Conservation (phyloP, 78 protist genomes). For the Trichosphaerium sp. region DNA sequence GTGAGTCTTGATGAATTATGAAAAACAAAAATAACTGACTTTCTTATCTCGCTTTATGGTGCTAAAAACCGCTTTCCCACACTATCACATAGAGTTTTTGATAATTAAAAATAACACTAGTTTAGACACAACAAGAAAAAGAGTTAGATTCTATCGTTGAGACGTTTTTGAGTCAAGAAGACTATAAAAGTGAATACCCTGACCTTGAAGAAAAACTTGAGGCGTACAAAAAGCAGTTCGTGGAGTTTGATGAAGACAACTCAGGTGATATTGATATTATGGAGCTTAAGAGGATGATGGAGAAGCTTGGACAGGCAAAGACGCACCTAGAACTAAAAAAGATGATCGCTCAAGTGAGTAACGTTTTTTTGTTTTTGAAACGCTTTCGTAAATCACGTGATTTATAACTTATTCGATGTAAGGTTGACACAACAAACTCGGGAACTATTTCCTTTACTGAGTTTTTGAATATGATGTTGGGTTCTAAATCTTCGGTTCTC, state of each 20-base stretch:
- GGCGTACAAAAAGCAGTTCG: conserved; percentile 17
- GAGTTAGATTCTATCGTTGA: conserved; percentile 19
- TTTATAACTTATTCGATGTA: too few relatives aligned
- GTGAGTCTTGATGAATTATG: too few relatives aligned
- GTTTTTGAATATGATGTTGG: conserved; percentile 36
- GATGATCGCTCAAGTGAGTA: conserved; percentile 36
- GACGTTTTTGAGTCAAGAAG: neutral
- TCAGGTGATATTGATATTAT: conserved; percentile 23
- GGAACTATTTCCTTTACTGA: conserved; percentile 36
- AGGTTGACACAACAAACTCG: conserved; percentile 8
- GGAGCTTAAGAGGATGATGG: conserved; percentile 30
- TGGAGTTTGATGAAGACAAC: conserved; percentile 17
- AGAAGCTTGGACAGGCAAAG: conserved; percentile 21
- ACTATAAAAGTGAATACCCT: neutral
- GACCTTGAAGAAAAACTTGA: neutral
- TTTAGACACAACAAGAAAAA: conserved; percentile 10
- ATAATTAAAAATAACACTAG: too few relatives aligned
- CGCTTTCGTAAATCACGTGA: too few relatives aligned
- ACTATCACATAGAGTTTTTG: too few relatives aligned
- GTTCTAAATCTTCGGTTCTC: conserved; percentile 23
- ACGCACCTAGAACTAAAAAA: conserved; percentile 37
- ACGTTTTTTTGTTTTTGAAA: too few relatives aligned
- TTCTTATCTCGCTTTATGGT: too few relatives aligned
- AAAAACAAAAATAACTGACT: too few relatives aligned
- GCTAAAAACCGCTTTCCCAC: too few relatives aligned